Evolutionary conservation across 495 filamentous ascomycete genomes (phyloP).

Genomic region (Xylaria curta): DNA sequence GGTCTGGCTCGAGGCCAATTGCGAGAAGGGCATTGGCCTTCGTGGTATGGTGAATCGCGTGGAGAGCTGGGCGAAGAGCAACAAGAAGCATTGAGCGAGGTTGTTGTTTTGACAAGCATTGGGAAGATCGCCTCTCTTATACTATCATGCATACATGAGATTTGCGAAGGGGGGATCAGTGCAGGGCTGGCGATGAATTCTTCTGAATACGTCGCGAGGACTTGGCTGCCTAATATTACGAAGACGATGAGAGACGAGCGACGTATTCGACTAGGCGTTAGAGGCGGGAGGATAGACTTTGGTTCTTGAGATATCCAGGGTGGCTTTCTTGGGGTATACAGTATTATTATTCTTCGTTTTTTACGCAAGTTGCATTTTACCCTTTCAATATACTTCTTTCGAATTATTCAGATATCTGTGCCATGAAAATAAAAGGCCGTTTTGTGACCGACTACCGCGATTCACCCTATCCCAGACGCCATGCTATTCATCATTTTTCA

Average conservation of each 20-base stretch:
- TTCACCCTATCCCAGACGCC: slow-evolving; percentile 13
- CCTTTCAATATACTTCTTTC: not conserved
- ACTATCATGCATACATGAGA: not conserved
- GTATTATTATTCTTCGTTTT: not conserved
- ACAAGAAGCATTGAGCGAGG: slow-evolving; percentile 32
- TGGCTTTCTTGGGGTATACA: not conserved
- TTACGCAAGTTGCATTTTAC: not conserved
- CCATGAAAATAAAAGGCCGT: not conserved
- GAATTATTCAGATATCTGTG: not conserved
- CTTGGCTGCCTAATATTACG: not conserved
- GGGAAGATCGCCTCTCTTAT: not conserved
- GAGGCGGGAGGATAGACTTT: not conserved
- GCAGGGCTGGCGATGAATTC: not conserved
- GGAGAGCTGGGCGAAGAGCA: slow-evolving; percentile 58
- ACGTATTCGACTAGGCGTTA: slow-evolving; percentile 20
- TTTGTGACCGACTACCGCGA: no score
- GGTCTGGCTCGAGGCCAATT: slow-evolving; percentile 77
- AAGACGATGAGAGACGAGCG: slow-evolving; percentile 19
- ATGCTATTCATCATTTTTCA: slow-evolving; percentile 9
- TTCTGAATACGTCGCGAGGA: not conserved
- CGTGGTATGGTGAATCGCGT: slow-evolving; percentile 72
- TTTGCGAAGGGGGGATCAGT: not conserved
- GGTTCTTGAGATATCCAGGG: slow-evolving; percentile 20
- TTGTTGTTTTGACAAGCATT: not conserved
- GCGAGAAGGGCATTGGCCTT: slow-evolving; percentile 80